Conservation (phyloP, 768 basidiomycete species). For the Calocybe indica region DNA sequence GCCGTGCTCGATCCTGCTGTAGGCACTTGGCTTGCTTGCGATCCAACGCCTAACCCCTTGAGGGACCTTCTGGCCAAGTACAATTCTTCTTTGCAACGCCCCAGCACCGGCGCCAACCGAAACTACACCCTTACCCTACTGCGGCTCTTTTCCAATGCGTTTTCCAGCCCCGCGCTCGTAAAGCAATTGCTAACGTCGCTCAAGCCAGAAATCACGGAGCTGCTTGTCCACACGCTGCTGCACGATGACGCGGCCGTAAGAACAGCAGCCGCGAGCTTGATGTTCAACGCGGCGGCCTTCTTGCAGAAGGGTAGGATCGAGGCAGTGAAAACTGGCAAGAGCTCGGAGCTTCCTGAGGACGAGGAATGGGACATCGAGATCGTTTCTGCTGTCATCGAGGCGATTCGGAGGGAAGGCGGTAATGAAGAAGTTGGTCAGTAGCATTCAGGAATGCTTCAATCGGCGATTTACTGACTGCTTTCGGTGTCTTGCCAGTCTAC, state of each 20-base stretch:
- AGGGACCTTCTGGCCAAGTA: slow-evolving; percentile 36
- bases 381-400: slow-evolving; percentile 77
- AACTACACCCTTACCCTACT: slow-evolving; percentile 62
- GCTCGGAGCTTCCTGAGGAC: slow-evolving; percentile 40
- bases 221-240: slow-evolving; percentile 64
- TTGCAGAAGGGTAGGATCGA: slow-evolving; percentile 59
- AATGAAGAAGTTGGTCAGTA: slow-evolving; percentile 79
- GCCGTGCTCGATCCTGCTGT: slow-evolving; percentile 62
- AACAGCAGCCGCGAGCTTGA: slow-evolving; percentile 76
- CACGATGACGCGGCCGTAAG: slow-evolving; percentile 64
- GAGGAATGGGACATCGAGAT: slow-evolving; percentile 88
- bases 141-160: slow-evolving; percentile 64
- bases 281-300: slow-evolving; percentile 67
- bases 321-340: slow-evolving; percentile 22
- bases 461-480: background rate
- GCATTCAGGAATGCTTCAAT: slow-evolving; percentile 1
- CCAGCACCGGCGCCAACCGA: slow-evolving; percentile 16
- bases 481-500: slow-evolving; percentile 50
- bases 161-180: slow-evolving; percentile 46
- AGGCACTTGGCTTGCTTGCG: slow-evolving; percentile 41
- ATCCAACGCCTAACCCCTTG: slow-evolving; percentile 34
- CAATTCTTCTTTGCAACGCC: background rate
- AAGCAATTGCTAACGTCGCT: slow-evolving; percentile 25
- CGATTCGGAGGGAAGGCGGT: slow-evolving; percentile 59
- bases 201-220: slow-evolving; percentile 34